These are phyloP conservation scores for Capsicum pubescens DNA, from an alignment of 257 asterid species.

Conservation along the genomic window DNA sequence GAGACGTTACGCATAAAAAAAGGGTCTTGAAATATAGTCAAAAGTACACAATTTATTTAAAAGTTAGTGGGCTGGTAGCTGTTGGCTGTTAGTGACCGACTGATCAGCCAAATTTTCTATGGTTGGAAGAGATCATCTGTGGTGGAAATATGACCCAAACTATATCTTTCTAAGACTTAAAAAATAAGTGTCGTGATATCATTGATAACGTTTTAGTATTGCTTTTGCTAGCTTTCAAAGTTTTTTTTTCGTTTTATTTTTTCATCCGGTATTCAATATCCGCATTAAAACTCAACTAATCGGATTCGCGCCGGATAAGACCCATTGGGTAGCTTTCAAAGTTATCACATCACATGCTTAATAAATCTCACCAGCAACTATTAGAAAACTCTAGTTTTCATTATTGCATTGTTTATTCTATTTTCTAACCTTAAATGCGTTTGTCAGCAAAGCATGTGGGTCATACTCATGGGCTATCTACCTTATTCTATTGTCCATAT, in stretches of 20 bases:
- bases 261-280: too few species aligned
- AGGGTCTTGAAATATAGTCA: neutral
- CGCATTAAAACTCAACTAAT: too few species aligned
- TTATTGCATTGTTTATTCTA: neutral
- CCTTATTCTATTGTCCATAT: neutral
- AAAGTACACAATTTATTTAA: neutral
- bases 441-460: neutral
- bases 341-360: constrained; percentile 3
- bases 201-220: neutral
- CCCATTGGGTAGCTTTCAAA: neutral
- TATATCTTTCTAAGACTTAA: neutral
- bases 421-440: neutral
- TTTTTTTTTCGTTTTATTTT: too few species aligned
- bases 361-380: neutral
- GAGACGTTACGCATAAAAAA: neutral
- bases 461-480: neutral
- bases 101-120: neutral
- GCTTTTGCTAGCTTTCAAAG: constrained; percentile 21
- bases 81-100: neutral
- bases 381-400: neutral
- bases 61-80: constrained; percentile 12
- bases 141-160: constrained; percentile 23
- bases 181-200: neutral
- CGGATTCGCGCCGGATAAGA: too few species aligned
- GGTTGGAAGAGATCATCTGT: constrained; percentile 4